Conservation (phyloP, 1,284 basidiomycete species). For the Puccinia triticina region DNA sequence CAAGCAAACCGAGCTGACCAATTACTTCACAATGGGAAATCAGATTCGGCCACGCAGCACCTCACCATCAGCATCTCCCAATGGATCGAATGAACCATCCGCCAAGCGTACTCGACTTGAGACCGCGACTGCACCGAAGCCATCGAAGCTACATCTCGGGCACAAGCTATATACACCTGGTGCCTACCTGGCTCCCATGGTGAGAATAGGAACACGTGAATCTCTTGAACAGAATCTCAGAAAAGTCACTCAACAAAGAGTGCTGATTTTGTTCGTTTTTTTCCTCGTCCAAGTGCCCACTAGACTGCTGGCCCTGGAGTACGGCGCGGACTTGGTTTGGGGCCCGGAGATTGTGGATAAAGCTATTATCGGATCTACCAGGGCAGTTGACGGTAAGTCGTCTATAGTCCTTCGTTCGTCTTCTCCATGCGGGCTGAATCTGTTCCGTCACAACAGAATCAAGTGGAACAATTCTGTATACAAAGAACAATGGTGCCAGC, state of each 20-base stretch:
- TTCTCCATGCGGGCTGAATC: neutral
- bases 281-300: conserved; percentile 67
- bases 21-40: neutral
- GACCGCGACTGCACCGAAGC: neutral
- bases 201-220: conserved; percentile 83
- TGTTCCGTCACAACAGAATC: conserved; percentile 64
- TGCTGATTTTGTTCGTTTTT: neutral
- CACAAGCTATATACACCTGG: conserved; percentile 55
- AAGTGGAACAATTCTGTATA: conserved; percentile 87
- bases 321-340: conserved; percentile 95
- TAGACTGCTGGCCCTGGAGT: conserved; percentile 81
- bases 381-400: conserved; percentile 78
- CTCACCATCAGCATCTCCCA: neutral
- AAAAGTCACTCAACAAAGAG: neutral
- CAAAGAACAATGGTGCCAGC: conserved; percentile 66
- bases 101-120: neutral
- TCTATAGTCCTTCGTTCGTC: neutral
- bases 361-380: conserved; percentile 82
- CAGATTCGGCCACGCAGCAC: neutral
- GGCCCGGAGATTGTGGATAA: conserved; percentile 88
- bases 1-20: neutral
- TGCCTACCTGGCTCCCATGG: conserved; percentile 81
- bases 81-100: neutral
- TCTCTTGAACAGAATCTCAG: conserved; percentile 35
- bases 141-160: neutral